Evolutionary conservation across 495 filamentous ascomycete genomes (phyloP).

Genomic region (Lindgomyces ingoldianus): DNA sequence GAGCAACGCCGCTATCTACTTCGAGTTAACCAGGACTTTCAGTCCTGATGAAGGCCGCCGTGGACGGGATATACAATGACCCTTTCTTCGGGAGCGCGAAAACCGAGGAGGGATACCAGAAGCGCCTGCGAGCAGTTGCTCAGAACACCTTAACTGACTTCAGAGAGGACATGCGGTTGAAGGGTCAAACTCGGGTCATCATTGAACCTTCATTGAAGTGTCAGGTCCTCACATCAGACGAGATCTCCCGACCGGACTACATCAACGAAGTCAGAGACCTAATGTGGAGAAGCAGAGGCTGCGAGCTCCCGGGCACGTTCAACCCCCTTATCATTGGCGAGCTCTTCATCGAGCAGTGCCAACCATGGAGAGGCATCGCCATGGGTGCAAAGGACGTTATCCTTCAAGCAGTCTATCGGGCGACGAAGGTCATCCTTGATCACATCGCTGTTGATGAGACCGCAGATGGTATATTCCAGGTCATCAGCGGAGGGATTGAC

Average conservation of each 20-base stretch:
- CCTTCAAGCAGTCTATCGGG: background rate
- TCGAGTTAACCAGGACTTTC: background rate
- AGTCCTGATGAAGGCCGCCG: slow-evolving; percentile 5
- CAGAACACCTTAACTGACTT: slow-evolving; percentile 7
- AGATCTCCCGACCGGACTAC: slow-evolving; percentile 4
- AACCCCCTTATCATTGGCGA: slow-evolving; percentile 10
- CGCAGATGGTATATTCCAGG: slow-evolving; percentile 13
- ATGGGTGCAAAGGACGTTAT: slow-evolving; percentile 5
- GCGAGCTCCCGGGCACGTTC: slow-evolving; percentile 12
- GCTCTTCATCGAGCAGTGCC: slow-evolving; percentile 16
- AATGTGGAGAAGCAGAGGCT: slow-evolving; percentile 8
- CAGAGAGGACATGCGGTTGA: background rate
- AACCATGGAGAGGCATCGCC: slow-evolving; percentile 10
- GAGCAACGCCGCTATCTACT: slow-evolving; percentile 11
- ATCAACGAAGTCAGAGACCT: slow-evolving; percentile 7
- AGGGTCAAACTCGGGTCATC: slow-evolving; percentile 3
- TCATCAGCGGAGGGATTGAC: background rate
- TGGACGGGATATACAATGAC: slow-evolving; percentile 22
- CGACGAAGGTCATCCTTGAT: background rate
- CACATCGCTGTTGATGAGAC: slow-evolving; percentile 7
- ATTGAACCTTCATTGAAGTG: background rate
- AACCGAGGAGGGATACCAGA: slow-evolving; percentile 45
- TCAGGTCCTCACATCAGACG: background rate
- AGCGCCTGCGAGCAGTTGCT: slow-evolving; percentile 5
- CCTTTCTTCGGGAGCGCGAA: slow-evolving; percentile 13